Conservation (phyloP, 2,329 filamentous ascomycete genomes). For the Teratosphaeria gauchensis region DNA sequence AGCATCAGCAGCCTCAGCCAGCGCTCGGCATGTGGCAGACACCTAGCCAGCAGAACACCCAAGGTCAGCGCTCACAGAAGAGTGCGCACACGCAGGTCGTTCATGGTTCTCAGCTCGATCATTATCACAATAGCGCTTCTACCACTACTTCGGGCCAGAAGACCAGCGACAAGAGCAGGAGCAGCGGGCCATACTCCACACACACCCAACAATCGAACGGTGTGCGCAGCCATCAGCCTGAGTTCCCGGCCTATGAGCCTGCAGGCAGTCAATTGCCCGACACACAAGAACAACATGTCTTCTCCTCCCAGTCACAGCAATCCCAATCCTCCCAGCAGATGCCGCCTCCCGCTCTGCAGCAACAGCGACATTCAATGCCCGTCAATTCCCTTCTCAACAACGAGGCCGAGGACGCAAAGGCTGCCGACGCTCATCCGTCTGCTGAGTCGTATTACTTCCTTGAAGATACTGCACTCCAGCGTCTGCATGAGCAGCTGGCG, state of each 20-base stretch:
- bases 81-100: constrained; percentile 53
- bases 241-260: constrained; percentile 45
- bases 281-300: constrained; percentile 42
- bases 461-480: constrained; percentile 30
- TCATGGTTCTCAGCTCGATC: constrained; percentile 46
- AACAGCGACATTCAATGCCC: constrained; percentile 2
- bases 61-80: constrained; percentile 55
- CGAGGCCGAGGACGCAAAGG: not conserved
- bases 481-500: constrained; percentile 55
- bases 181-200: constrained; percentile 45
- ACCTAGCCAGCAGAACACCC: constrained; percentile 26
- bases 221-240: constrained; percentile 34
- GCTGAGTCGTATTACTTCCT: not conserved
- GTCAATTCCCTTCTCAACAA: constrained; percentile 36
- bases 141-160: constrained; percentile 76
- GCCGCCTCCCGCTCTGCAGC: constrained; percentile 14
- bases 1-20: constrained; percentile 26
- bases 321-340: constrained; percentile 27
- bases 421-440: not conserved
- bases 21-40: not conserved
- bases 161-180: constrained; percentile 62
- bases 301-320: constrained; percentile 19
- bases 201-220: constrained; percentile 69
- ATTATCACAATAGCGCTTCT: constrained; percentile 77
- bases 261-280: constrained; percentile 52